Evolutionary conservation across 306 rosid genomes (phyloP).

Genomic region (Spatholobus suberectus): DNA sequence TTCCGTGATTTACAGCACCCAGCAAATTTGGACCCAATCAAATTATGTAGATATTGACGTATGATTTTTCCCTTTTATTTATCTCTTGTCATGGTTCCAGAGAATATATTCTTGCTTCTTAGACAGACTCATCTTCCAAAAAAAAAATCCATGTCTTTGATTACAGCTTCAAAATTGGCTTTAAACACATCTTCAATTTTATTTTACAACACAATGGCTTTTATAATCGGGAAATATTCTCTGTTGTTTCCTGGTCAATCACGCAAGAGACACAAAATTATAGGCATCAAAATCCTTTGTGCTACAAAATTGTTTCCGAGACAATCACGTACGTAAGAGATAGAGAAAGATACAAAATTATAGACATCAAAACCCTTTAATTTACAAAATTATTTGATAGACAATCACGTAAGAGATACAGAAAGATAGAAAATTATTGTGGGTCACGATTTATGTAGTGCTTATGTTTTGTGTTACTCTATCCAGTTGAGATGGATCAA

Average conservation of each 20-base stretch:
- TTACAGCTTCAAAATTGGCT: not conserved
- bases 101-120: not conserved
- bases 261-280: not conserved
- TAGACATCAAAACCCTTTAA: not conserved
- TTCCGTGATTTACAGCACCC: not conserved
- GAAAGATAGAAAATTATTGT: not conserved
- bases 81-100: not conserved
- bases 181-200: not conserved
- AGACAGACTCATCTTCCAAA: not conserved
- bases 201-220: not conserved
- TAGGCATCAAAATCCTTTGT: too few relatives aligned
- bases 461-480: not conserved
- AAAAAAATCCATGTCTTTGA: not conserved
- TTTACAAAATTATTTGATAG: not conserved
- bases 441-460: not conserved
- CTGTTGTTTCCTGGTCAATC: not conserved
- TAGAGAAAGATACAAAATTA: not conserved
- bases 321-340: not conserved
- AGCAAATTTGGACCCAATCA: conserved; percentile 17
- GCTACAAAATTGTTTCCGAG: not conserved
- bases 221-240: not conserved
- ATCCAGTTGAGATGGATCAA: not conserved
- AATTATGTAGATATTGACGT: not conserved
- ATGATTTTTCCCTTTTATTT: not conserved
- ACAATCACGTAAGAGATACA: not conserved